phyloP scores from a whole-genome alignment of 2,329 filamentous ascomycete species.

The Fusarium newnesense region DNA sequence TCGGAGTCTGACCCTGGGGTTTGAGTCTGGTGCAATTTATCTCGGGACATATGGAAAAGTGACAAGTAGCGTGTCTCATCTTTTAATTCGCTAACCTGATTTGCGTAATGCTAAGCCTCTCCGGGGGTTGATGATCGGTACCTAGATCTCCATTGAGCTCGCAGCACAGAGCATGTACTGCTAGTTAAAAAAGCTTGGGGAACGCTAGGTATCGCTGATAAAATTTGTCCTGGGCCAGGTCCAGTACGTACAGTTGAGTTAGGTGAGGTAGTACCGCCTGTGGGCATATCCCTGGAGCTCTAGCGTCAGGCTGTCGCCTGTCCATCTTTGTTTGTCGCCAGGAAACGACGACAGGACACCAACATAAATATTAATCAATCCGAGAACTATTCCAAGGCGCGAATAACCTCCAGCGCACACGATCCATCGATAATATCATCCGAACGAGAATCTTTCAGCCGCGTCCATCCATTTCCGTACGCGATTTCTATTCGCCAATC shows the following conservation, averaged over 20 bases:
- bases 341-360: conserved; percentile 40
- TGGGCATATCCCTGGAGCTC: conserved; percentile 33
- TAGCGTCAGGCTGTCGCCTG: conserved; percentile 39
- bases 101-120: conserved; percentile 26
- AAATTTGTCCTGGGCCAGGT: conserved; percentile 28
- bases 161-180: conserved; percentile 4
- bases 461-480: conserved; percentile 1
- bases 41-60: conserved; percentile 11
- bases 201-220: conserved; percentile 20
- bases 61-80: conserved; percentile 34
- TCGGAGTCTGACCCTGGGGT: conserved; percentile 8
- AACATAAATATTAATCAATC: conserved; percentile 30
- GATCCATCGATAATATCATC: conserved; percentile 11
- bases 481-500: conserved; percentile 31
- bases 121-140: conserved; percentile 10
- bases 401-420: conserved; percentile 27
- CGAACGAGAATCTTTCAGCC: conserved; percentile 3
- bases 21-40: neutral
- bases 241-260: neutral
- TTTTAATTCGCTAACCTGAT: conserved; percentile 29
- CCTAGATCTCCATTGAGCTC: conserved; percentile 4
- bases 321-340: conserved; percentile 39
- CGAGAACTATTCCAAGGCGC: conserved; percentile 29
- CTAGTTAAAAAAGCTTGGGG: conserved; percentile 2
- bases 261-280: conserved; percentile 10